A percentile compares a stretch with the other conserved stretches of the same genome.
Conservation (phyloP, 1,139 yeast genomes). For the Candida glucosophila region DNA sequence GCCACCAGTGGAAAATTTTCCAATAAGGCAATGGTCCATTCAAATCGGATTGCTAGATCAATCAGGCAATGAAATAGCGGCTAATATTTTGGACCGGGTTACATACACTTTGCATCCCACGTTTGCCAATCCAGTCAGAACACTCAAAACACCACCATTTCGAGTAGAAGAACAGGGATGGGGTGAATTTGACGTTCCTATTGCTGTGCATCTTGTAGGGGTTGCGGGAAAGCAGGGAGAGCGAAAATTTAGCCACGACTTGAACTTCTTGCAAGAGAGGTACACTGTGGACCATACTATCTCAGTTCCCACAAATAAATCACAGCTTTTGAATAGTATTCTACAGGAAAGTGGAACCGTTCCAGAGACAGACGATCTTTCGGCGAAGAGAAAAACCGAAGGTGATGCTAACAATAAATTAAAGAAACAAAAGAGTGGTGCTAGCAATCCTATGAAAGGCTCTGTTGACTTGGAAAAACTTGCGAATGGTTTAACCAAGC, state of each 20-base stretch:
- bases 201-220: conserved; percentile 61
- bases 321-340: conserved; percentile 56
- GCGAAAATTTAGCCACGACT: conserved; percentile 76
- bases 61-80: conserved; percentile 78
- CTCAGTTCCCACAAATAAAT: conserved; percentile 69
- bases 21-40: conserved; percentile 93
- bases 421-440: conserved; percentile 49
- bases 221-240: conserved; percentile 77
- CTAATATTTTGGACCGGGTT: conserved; percentile 83
- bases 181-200: conserved; percentile 94
- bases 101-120: conserved; percentile 94
- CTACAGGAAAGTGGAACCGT: conserved; percentile 78
- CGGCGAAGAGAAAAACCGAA: conserved; percentile 20
- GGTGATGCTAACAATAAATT: conserved; percentile 32
- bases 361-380: conserved; percentile 31
- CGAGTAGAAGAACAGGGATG: conserved; percentile 90
- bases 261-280: conserved; percentile 72
- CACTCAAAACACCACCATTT: conserved; percentile 81
- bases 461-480: conserved; percentile 79
- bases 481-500: conserved; percentile 82
- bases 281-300: conserved; percentile 74
- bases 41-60: conserved; percentile 68
- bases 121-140: conserved; percentile 79
- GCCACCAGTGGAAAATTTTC: conserved; percentile 86
- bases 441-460: conserved; percentile 51